A percentile compares a stretch with the other conserved stretches of the same genome.
phyloP scores from a whole-genome alignment of 306 rosid genomes.

The Psophocarpus tetragonolobus region DNA sequence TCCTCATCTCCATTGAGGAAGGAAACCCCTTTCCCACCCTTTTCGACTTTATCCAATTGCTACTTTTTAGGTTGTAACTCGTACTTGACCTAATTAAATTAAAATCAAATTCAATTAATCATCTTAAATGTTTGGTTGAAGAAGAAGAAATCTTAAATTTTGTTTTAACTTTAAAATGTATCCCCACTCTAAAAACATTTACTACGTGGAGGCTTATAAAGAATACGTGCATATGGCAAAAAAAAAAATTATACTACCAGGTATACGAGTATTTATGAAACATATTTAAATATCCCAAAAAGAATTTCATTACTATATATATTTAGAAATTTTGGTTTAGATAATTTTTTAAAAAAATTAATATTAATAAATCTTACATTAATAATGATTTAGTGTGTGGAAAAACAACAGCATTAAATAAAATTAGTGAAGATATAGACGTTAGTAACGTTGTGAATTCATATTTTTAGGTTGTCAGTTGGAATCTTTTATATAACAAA shows the following conservation, averaged over 20 bases:
- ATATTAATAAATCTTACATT: neutral
- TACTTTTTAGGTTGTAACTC: neutral
- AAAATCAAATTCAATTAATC: neutral
- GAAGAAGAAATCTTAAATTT: too few species aligned
- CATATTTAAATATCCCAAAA: too few species aligned
- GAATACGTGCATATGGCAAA: neutral
- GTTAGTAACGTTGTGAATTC: too few species aligned
- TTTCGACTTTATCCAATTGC: neutral
- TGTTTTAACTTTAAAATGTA: neutral
- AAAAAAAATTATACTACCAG: conserved; percentile 4
- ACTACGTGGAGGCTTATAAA: neutral
- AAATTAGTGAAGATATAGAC: too few species aligned
- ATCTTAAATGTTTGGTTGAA: neutral
- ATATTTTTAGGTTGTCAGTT: too few species aligned
- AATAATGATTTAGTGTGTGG: neutral
- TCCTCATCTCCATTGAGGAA: neutral
- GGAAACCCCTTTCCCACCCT: neutral
- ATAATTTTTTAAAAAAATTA: neutral
- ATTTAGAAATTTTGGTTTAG: neutral
- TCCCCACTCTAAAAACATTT: neutral
- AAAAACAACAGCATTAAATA: too few species aligned
- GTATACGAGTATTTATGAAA: too few species aligned
- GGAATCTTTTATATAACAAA: too few species aligned
- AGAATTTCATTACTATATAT: too few species aligned
- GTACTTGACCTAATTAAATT: conserved; percentile 3